Conservation (phyloP, 1,284 basidiomycete genomes). For the Mycena citricolor region DNA sequence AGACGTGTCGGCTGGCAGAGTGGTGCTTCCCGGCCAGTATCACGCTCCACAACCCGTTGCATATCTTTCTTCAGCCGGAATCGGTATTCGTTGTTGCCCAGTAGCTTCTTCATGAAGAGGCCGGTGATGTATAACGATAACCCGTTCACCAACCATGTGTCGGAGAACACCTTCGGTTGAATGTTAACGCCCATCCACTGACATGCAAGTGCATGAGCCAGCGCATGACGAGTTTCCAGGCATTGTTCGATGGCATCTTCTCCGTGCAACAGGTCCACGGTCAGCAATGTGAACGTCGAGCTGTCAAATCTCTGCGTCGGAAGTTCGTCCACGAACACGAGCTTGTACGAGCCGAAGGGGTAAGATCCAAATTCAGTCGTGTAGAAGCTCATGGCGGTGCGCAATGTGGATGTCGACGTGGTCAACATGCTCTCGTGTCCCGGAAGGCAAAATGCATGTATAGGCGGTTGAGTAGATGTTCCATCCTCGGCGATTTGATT, state of each 20-base stretch:
- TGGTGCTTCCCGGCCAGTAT: conserved; percentile 89
- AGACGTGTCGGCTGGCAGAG: conserved; percentile 87
- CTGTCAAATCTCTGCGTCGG: conserved; percentile 79
- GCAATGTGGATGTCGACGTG: conserved; percentile 74
- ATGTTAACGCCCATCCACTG: conserved; percentile 99
- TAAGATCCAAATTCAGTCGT: conserved; percentile 94
- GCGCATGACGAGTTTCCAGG: conserved; percentile 83
- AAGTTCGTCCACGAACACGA: conserved; percentile 94
- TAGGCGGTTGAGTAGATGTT: conserved; percentile 76
- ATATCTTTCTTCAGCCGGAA: conserved; percentile 97
- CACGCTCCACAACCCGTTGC: conserved; percentile 87
- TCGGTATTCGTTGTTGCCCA: conserved; percentile 98
- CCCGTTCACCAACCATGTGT: conserved; percentile 95
- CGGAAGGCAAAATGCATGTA: conserved; percentile 92
- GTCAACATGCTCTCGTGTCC: conserved; percentile 76
- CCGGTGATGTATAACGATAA: conserved; percentile 89
- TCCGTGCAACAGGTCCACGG: conserved; percentile 84
- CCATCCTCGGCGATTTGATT: conserved; percentile 59
- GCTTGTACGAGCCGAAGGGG: conserved; percentile 92
- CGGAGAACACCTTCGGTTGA: conserved; percentile 91
- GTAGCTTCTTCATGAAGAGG: conserved; percentile 82
- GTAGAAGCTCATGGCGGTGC: conserved; percentile 91
- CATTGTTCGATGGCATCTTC: conserved; percentile 93
- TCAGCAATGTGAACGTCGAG: conserved; percentile 81
- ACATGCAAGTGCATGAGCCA: conserved; percentile 87